phyloP scores from a whole-genome alignment of 2,329 filamentous ascomycete genomes.

The Pseudonectria foliicola region DNA sequence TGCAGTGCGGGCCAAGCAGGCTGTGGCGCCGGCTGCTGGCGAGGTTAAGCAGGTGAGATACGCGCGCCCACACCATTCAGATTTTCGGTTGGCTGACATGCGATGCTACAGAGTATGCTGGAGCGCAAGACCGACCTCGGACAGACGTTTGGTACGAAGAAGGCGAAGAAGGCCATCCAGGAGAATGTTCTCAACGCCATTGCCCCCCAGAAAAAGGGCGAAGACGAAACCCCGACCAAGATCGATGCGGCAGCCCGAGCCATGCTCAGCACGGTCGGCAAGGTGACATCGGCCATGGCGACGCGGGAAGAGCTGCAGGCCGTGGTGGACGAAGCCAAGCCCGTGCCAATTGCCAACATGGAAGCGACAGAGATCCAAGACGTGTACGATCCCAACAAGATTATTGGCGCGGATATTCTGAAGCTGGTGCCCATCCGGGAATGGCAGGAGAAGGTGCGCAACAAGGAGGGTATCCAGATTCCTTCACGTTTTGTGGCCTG shows the following conservation, averaged over 20 bases:
- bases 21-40: slow-evolving; percentile 39
- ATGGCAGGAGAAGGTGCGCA: slow-evolving; percentile 63
- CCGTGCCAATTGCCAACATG: slow-evolving; percentile 63
- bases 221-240: slow-evolving; percentile 36
- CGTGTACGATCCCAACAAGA: slow-evolving; percentile 60
- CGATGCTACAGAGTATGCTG: slow-evolving; percentile 41
- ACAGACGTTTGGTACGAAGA: slow-evolving; percentile 77
- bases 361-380: slow-evolving; percentile 61
- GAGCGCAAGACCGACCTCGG: slow-evolving; percentile 64
- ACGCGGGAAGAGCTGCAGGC: slow-evolving; percentile 59
- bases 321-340: slow-evolving; percentile 60
- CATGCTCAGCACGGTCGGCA: slow-evolving; percentile 57
- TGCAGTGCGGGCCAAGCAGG: slow-evolving; percentile 48
- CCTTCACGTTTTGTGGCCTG: slow-evolving; percentile 58
- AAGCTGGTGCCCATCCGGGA: slow-evolving; percentile 62
- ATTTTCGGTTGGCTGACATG: not conserved
- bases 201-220: slow-evolving; percentile 30
- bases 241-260: slow-evolving; percentile 49
- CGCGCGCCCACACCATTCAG: not conserved
- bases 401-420: slow-evolving; percentile 63
- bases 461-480: slow-evolving; percentile 48
- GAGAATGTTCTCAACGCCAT: slow-evolving; percentile 67
- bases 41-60: slow-evolving; percentile 23
- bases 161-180: slow-evolving; percentile 70
- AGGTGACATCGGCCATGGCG: slow-evolving; percentile 57